These are phyloP conservation scores for Euphorbia lathyris DNA, from an alignment of 345 rosid species.

Conservation along the genomic window DNA sequence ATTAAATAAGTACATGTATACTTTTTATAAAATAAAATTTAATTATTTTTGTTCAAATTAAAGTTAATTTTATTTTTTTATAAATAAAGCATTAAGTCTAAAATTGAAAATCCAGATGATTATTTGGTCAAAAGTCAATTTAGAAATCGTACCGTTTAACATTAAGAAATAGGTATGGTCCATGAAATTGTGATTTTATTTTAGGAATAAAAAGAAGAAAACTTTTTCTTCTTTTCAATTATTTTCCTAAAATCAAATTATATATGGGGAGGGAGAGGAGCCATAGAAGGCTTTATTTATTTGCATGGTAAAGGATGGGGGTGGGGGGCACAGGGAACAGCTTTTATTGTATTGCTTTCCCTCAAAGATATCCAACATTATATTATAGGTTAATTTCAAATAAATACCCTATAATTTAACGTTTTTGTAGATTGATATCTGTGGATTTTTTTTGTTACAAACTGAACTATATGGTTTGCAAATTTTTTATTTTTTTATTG, in stretches of 20 bases:
- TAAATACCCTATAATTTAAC: too few relatives aligned
- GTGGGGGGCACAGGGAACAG: slow-evolving; percentile 7
- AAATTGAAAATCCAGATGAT: neutral
- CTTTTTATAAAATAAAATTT: neutral
- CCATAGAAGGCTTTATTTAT: neutral
- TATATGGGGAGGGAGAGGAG: neutral
- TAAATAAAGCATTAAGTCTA: neutral
- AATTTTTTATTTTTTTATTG: too few relatives aligned
- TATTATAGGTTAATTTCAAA: too few relatives aligned
- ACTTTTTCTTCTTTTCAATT: too few relatives aligned
- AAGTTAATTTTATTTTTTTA: neutral
- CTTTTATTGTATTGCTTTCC: slow-evolving; percentile 25
- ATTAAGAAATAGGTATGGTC: neutral
- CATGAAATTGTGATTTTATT: neutral
- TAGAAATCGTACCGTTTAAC: neutral
- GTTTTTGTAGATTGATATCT: too few relatives aligned
- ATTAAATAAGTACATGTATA: neutral
- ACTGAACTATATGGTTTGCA: too few relatives aligned
- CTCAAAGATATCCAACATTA: slow-evolving; percentile 27
- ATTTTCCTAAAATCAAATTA: too few relatives aligned
- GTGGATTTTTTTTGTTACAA: too few relatives aligned
- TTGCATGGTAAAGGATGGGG: slow-evolving; percentile 16
- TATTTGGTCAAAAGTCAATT: neutral
- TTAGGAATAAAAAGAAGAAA: neutral
- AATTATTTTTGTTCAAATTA: neutral